Evolutionary conservation across 352 stramenopile genomes (phyloP), one percentile per base, ranked within the genome.

Genomic region (Globisporangium spinosum): DNA sequence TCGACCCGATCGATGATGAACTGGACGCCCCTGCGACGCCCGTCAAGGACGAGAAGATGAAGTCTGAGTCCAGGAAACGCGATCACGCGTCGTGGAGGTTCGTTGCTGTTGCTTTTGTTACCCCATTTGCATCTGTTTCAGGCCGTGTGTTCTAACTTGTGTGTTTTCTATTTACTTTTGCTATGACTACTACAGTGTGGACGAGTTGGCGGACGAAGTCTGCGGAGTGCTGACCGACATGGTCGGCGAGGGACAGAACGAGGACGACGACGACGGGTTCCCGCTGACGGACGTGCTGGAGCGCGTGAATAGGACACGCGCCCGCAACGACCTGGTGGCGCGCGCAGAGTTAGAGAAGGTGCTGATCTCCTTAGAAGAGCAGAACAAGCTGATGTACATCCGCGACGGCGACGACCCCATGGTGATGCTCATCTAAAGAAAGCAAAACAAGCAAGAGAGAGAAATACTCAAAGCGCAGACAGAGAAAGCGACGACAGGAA

Each of bases 301-400:
- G 38, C 65, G 77, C 23, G 69, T 93, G 61, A 95, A 95, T 60
- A 58, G 65, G 23, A 73, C 73, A 58, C 75, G 73, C 35, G 73
- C 69, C 2, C 72, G 67, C 56, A 55, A 64, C 58, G 72, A 74
- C 23, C 61, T 47, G 6, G 76, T 93, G 35, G 77, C 76, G 23
- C 75, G 72, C 43, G 66, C 62, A n/a, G 81, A 92, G 66, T 73
- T 96, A 63, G 82, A 91, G 64, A 76, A 79, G 58, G 80, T 94
- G 58, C 71, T 95, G 63, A 67, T 86, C 61, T 78, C 85, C 64
- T 77, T 95, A 58, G 89, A 96, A 62, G 78, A 92, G 68, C 76
- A 94, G 76, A 96, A 96, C 80, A 94, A 94, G 75, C 72, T 96
- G 77, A 96, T 96, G 89, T 96, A 91, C 73, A 82, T 96, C 61